Conservation (phyloP, 2,329 filamentous ascomycete species). For the Cladosporium phlei region DNA sequence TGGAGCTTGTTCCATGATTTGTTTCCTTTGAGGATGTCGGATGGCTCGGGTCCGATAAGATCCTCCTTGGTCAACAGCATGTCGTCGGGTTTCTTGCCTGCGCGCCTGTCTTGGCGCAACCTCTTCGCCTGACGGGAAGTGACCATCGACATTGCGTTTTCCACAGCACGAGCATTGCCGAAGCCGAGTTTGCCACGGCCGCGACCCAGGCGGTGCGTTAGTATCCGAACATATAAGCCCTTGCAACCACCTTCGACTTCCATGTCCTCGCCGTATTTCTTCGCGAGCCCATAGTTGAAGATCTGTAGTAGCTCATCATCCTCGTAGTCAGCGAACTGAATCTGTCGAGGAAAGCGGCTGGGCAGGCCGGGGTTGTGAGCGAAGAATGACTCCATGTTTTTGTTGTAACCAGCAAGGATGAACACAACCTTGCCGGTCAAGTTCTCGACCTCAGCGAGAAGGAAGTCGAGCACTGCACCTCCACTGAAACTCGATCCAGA, state of each 20-base stretch:
- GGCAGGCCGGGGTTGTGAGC: constrained; percentile 66
- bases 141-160: constrained; percentile 57
- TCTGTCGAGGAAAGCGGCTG: constrained; percentile 61
- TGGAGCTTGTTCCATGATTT: constrained; percentile 56
- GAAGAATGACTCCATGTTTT: constrained; percentile 73
- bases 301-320: constrained; percentile 63
- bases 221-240: constrained; percentile 63
- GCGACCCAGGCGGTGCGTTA: constrained; percentile 56
- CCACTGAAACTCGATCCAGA: constrained; percentile 56
- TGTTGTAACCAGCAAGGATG: constrained; percentile 67
- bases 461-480: constrained; percentile 60
- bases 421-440: constrained; percentile 65
- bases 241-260: constrained; percentile 52
- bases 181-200: constrained; percentile 63
- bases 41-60: constrained; percentile 65
- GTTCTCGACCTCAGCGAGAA: constrained; percentile 70
- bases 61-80: constrained; percentile 61
- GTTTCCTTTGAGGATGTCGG: constrained; percentile 47
- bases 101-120: constrained; percentile 45
- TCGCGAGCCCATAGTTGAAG: constrained; percentile 47
- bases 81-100: constrained; percentile 40
- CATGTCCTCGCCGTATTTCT: constrained; percentile 49
- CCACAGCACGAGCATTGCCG: constrained; percentile 65
- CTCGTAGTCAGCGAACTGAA: constrained; percentile 66
- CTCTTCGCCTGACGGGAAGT: constrained; percentile 55